These are phyloP conservation scores for Syncephalastrum monosporum DNA, from an alignment of 371 early-diverging fungal genomes.

Conservation along the genomic window DNA sequence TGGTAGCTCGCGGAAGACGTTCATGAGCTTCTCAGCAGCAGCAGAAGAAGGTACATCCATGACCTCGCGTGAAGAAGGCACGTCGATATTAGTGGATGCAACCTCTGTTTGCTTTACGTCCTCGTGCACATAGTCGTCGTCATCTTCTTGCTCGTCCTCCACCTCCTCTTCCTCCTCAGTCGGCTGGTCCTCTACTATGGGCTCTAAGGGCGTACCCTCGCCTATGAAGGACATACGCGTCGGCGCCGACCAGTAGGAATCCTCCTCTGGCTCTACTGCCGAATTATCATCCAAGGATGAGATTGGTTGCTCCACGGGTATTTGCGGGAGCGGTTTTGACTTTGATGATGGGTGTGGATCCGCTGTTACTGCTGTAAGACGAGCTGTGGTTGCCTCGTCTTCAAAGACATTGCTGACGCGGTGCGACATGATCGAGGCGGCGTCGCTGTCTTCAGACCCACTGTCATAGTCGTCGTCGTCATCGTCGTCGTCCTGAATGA, in stretches of 20 bases:
- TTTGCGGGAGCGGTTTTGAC: slow-evolving; percentile 3
- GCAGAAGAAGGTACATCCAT: no score
- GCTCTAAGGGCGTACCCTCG: slow-evolving; percentile 8
- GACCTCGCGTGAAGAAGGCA: no score
- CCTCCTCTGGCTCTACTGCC: no score
- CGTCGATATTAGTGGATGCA: not conserved
- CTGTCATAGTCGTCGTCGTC: slow-evolving; percentile 13
- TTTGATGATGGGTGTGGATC: not conserved
- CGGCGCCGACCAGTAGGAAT: no score
- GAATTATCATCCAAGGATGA: no score
- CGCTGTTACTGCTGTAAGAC: not conserved
- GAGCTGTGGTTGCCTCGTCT: not conserved
- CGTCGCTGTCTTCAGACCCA: not conserved
- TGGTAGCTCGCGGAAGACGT: no score
- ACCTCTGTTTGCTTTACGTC: not conserved
- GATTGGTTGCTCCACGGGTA: not conserved
- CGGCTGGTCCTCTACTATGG: slow-evolving; percentile 10
- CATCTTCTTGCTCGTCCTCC: slow-evolving; percentile 4
- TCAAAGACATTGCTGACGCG: not conserved
- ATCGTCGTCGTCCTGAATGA: slow-evolving; percentile 11
- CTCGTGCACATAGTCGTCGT: not conserved
- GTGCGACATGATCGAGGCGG: not conserved
- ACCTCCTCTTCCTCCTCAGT: not conserved
- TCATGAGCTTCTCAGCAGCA: no score
- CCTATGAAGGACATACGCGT: no score